Percentiles rank a stretch among this genome's conserved stretches.
Evolutionary conservation across 495 filamentous ascomycete species (phyloP).

Genomic region (Lasiosphaeria ovina): DNA sequence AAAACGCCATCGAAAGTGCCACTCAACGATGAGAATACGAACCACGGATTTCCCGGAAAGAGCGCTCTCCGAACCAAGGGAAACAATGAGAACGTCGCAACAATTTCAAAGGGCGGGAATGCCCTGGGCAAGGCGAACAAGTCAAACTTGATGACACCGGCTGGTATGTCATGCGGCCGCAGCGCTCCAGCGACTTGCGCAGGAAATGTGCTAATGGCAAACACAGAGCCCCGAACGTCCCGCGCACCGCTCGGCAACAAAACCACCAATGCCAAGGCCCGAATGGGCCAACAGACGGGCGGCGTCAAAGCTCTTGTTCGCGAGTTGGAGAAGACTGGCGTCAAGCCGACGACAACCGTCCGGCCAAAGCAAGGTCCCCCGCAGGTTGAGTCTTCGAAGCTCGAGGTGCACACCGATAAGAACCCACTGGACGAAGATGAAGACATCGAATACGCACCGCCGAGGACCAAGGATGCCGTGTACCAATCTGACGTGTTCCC

Average conservation of each 20-base stretch:
- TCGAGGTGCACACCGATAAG: constrained; percentile 40
- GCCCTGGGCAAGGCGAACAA: constrained; percentile 45
- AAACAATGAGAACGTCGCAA: constrained; percentile 62
- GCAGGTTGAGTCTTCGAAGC: constrained; percentile 44
- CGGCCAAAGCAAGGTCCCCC: constrained; percentile 41
- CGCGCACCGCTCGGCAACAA: constrained; percentile 87
- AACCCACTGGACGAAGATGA: constrained; percentile 51
- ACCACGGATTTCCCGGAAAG: constrained; percentile 61
- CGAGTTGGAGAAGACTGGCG: constrained; percentile 43
- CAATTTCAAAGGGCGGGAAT: constrained; percentile 55
- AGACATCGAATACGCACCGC: constrained; percentile 55
- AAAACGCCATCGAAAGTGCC: constrained; percentile 85
- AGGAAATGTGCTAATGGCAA: constrained; percentile 12
- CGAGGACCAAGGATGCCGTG: constrained; percentile 56
- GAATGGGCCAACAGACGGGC: constrained; percentile 56
- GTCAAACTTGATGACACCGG: constrained; percentile 72
- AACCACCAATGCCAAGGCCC: constrained; percentile 91
- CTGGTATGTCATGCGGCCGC: constrained; percentile 14
- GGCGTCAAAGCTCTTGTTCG: constrained; percentile 41
- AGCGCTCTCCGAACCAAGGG: constrained; percentile 54
- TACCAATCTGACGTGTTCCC: constrained; percentile 77
- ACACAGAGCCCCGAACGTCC: constrained; percentile 57
- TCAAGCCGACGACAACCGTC: constrained; percentile 34
- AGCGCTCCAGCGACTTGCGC: constrained; percentile 19
- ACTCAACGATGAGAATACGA: constrained; percentile 80